phyloP scores from a whole-genome alignment of 1,284 basidiomycete genomes.

The Fomitopsis palustris region DNA sequence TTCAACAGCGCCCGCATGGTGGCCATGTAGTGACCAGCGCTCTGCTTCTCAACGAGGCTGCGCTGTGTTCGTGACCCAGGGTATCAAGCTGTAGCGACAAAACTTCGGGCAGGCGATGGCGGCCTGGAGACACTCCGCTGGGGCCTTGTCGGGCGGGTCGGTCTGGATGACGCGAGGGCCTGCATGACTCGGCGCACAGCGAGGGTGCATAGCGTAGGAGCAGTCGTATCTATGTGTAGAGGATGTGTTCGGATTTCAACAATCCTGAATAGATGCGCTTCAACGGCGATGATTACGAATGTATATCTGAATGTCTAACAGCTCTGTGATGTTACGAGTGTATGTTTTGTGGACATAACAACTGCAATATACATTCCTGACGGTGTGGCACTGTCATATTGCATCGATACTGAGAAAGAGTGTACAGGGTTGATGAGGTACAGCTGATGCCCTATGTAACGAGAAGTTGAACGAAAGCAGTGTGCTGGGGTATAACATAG shows the following conservation, averaged over 20 bases:
- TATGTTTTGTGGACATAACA: not conserved
- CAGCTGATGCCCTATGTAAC: not conserved
- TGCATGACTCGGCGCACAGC: slow-evolving; percentile 4
- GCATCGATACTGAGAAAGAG: too few species aligned
- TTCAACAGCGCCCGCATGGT: slow-evolving; percentile 82
- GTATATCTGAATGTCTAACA: too few species aligned
- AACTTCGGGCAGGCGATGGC: slow-evolving; percentile 8
- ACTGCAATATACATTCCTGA: too few species aligned
- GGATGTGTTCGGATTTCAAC: slow-evolving; percentile 30
- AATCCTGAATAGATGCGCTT: slow-evolving; percentile 29
- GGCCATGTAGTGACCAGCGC: slow-evolving; percentile 39
- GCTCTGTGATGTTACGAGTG: not conserved
- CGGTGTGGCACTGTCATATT: too few species aligned
- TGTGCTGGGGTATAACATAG: not conserved
- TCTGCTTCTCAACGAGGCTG: slow-evolving; percentile 26
- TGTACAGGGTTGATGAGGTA: not conserved
- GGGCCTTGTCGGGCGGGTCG: slow-evolving; percentile 7
- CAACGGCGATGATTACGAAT: slow-evolving; percentile 26
- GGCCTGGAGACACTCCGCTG: slow-evolving; percentile 1
- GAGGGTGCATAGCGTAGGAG: slow-evolving; percentile 12
- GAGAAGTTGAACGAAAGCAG: not conserved
- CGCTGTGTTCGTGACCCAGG: slow-evolving; percentile 29
- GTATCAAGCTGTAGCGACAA: slow-evolving; percentile 31
- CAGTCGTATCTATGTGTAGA: slow-evolving; percentile 10
- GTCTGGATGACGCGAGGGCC: slow-evolving; percentile 10